Evolutionary conservation across 371 early-diverging fungal species (phyloP).

Genomic region (Umbelopsis sp.): DNA sequence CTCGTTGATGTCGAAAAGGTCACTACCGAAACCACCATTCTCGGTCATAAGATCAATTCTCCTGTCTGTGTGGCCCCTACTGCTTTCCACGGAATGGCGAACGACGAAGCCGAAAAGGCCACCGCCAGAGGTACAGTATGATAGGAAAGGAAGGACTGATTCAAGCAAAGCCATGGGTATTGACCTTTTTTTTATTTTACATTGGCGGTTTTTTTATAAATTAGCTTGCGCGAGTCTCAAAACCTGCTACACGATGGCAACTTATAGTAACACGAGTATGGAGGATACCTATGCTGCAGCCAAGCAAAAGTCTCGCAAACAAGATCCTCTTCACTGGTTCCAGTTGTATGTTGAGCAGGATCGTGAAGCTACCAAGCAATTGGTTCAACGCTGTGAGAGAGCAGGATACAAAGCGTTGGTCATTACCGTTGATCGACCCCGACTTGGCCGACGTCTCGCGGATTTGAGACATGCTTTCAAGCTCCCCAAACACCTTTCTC

Average conservation of each 20-base stretch:
- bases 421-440: slow-evolving; percentile 78
- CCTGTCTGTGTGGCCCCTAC: slow-evolving; percentile 39
- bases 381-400: slow-evolving; percentile 64
- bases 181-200: no score
- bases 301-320: slow-evolving; percentile 36
- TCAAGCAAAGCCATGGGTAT: not conserved
- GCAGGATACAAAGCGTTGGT: slow-evolving; percentile 71
- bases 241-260: slow-evolving; percentile 50
- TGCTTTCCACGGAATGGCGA: slow-evolving; percentile 62
- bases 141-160: not conserved
- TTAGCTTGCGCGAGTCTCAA: slow-evolving; percentile 32
- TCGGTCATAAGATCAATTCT: slow-evolving; percentile 27
- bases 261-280: slow-evolving; percentile 54
- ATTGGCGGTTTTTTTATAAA: no score
- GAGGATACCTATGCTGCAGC: slow-evolving; percentile 45
- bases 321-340: slow-evolving; percentile 65
- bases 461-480: slow-evolving; percentile 55
- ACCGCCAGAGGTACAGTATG: slow-evolving; percentile 39
- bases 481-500: slow-evolving; percentile 53
- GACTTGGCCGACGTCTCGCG: slow-evolving; percentile 68
- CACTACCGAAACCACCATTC: slow-evolving; percentile 24
- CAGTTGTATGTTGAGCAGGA: slow-evolving; percentile 78
- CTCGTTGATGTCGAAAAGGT: slow-evolving; percentile 33
- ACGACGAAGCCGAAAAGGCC: slow-evolving; percentile 62
- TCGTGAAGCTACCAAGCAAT: slow-evolving; percentile 49